Base-by-base conservation (phyloP, 345 rosid genomes). In the Viola odorata region DNA sequence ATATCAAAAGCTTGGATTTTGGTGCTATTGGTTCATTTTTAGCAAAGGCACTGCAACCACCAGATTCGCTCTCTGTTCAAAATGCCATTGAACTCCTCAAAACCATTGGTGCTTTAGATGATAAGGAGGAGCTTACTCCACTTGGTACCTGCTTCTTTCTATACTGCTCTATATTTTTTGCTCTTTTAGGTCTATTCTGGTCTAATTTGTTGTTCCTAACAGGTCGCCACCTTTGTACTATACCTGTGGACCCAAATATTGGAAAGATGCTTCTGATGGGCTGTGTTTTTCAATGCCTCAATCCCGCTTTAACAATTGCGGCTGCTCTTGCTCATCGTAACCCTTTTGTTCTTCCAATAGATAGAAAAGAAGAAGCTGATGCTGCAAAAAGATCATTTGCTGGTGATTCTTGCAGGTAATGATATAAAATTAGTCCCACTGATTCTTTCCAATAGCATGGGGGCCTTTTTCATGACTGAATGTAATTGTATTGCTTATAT, bases 261-360 rank as follows among this genome's bases (percentile, higher is more conserved):
- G 98, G 98, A 67, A 92, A 92, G 75, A 85, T 92, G 96, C 98
- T 92, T 81, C 81, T 89, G 50, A 89, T 89, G 72, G 98, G 97
- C 47, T 89, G 91, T 67, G 72, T 92, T 67, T 92, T 89, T 71
- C 96, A 89, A 67, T 92, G 97, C 80, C 83, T 92, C 57, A 80
- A 82, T 78, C 98, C 98, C 53, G 95, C 97, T 61, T 77, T 89
- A 74, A 92, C 96, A 75, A 92, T 92, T 63, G 97, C 97, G 0
- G 81, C 98, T 76, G 96, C 96, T 73, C 82, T 92, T 58, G 94
- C 96, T 3, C 75, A 92, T 75, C 97, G 96, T 47, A 75, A 85
- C 68, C 98, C 98, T 23, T 92, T 92, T 75, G 88, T 89, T 69
- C 88, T 92, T 57, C 98, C 98, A 40, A 66, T 92, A 49, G 84